Evolutionary conservation across 345 rosid species (phyloP).

Genomic region (Gossypium anomalum): DNA sequence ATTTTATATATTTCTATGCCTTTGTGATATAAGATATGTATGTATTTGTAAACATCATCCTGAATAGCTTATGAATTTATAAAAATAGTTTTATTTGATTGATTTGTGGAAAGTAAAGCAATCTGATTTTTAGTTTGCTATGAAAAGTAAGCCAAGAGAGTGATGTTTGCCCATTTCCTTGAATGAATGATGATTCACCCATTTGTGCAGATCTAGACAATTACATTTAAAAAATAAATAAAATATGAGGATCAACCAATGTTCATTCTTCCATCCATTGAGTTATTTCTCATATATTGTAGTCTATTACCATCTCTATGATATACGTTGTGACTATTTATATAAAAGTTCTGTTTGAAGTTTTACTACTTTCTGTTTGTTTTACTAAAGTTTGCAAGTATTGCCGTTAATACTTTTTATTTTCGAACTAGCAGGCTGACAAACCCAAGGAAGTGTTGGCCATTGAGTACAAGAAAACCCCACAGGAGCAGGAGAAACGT

Average conservation of each 20-base stretch:
- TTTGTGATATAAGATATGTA: background rate
- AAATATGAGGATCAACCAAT: too few relatives aligned
- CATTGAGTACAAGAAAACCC: slow-evolving; percentile 60
- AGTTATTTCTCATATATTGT: too few relatives aligned
- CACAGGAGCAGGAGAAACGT: slow-evolving; percentile 47
- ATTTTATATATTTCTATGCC: background rate
- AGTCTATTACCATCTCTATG: background rate
- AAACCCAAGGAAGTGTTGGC: slow-evolving; percentile 73
- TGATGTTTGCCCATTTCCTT: background rate
- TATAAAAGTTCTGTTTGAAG: background rate
- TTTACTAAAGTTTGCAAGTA: background rate
- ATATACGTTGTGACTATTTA: background rate
- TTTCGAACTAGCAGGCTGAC: slow-evolving; percentile 21
- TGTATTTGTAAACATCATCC: background rate
- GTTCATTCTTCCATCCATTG: too few relatives aligned
- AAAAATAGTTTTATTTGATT: background rate
- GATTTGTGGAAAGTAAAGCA: background rate
- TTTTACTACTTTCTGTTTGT: background rate
- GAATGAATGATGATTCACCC: background rate
- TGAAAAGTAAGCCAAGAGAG: background rate
- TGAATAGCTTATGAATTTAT: slow-evolving; percentile 6
- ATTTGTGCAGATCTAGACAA: background rate
- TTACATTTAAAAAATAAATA: background rate
- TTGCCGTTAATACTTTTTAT: background rate
- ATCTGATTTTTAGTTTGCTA: background rate